Base-by-base conservation (phyloP, 2,329 filamentous ascomycete genomes). In the Penicillium aurantiogriseum region DNA sequence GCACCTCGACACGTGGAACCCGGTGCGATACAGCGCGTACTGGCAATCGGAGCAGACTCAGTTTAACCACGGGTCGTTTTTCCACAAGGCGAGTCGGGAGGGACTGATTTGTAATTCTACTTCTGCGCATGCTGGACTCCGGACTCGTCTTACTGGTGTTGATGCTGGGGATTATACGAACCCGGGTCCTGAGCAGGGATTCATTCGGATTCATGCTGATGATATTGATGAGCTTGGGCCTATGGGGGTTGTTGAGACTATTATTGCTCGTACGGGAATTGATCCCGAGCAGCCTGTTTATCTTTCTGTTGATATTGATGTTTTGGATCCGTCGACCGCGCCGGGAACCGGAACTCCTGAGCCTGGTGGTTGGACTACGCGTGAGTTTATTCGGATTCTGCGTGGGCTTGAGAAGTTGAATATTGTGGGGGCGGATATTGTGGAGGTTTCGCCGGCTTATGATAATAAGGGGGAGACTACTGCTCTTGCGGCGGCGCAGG, bases 21-120 rank as follows among this genome's bases (percentile, higher is more conserved):
- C 91, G 2, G 83, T 74, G 35, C 76, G 90, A 65, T 96, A 95
- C 74, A 89, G 90, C 0, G 87, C 83, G 17, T 85, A 87, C 54
- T 96, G 92, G 92, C 74, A 79, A 7, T 83, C 82, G 3, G 82
- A 85, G 58, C 89, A 91, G 72, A 83, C 85, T 2, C 84, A 88
- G 65, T 94, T 95, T 78, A 96, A 88, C 69, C 92, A 96, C 74
- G 92, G 92, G 5, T 90, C 85, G 64, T 94, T 96, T 87, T 96
- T 96, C 81, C 93, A 91, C 88, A 83, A 93, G 64, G 92, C 92
- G 6, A 87, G 87, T 48, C 86, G 87, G 31, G 92, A 96, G 73
- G 90, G 90, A 0, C 78, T 96, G 27, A 87, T 96, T 57, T 81
- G 84, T 59, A 92, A 93, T 73, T 78, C 80, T 15, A 88, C 84